Evolutionary conservation across 2,329 filamentous ascomycete genomes (phyloP).

Genomic region (Macrophomina phaseolina): DNA sequence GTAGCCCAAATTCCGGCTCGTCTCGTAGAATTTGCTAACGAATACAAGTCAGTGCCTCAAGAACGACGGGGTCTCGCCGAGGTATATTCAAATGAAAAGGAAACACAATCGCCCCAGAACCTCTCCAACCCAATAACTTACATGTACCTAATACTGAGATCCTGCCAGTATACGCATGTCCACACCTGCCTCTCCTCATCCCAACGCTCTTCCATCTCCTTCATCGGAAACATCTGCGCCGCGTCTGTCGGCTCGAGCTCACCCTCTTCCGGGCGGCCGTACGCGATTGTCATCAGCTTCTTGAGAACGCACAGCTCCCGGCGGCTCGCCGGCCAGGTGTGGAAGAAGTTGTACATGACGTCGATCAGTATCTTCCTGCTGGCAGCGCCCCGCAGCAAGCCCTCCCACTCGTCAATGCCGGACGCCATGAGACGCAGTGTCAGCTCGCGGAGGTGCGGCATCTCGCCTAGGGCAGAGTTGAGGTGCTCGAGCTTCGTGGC

Average conservation of each 20-base stretch:
- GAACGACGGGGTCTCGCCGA: too few relatives aligned
- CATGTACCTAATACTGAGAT: too few relatives aligned
- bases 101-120: too few relatives aligned
- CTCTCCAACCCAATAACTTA: neutral
- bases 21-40: neutral
- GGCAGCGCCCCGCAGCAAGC: too few relatives aligned
- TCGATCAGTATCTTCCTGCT: too few relatives aligned
- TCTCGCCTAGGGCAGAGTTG: neutral
- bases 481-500: neutral
- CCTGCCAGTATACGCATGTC: too few relatives aligned
- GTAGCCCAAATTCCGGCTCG: neutral
- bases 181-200: too few relatives aligned
- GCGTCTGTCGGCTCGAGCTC: neutral
- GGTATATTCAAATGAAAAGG: too few relatives aligned
- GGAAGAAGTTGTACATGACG: too few relatives aligned
- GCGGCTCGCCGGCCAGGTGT: neutral
- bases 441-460: neutral
- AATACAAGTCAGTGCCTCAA: too few relatives aligned
- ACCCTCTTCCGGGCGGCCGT: neutral
- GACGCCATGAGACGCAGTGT: neutral
- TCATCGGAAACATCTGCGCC: neutral
- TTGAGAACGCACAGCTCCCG: neutral
- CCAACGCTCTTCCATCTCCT: neutral
- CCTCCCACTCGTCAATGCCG: rapidly evolving
- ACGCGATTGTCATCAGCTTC: neutral